These are phyloP conservation scores for Exophiala viscosa DNA, from an alignment of 2,329 filamentous ascomycete genomes.

Conservation along the genomic window DNA sequence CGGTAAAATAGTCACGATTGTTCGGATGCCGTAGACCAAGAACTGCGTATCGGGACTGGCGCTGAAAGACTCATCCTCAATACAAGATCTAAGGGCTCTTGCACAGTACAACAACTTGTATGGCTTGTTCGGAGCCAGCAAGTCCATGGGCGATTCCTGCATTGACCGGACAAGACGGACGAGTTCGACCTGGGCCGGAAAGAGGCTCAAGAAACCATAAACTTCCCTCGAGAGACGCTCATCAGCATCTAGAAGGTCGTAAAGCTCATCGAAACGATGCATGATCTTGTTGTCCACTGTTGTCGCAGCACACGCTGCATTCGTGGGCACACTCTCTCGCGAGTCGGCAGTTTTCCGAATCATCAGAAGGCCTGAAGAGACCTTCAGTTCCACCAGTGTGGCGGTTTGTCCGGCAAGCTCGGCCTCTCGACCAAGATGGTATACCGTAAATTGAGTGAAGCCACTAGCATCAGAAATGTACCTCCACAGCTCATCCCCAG, in stretches of 20 bases:
- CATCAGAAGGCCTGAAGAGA: slow-evolving; percentile 42
- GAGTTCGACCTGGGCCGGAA: slow-evolving; percentile 65
- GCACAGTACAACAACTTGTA: slow-evolving; percentile 73
- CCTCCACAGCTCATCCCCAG: slow-evolving; percentile 64
- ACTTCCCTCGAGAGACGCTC: slow-evolving; percentile 67
- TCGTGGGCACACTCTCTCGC: slow-evolving; percentile 11
- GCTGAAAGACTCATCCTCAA: slow-evolving; percentile 47
- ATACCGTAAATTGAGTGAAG: slow-evolving; percentile 71
- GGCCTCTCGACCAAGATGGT: slow-evolving; percentile 40
- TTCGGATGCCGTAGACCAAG: slow-evolving; percentile 44
- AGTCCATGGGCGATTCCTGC: slow-evolving; percentile 51
- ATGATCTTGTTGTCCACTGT: slow-evolving; percentile 74
- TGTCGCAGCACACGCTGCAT: slow-evolving; percentile 48
- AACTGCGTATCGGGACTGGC: slow-evolving; percentile 36
- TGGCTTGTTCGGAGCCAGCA: slow-evolving; percentile 67
- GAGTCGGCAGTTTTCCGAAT: slow-evolving; percentile 27
- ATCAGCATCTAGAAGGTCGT: slow-evolving; percentile 72
- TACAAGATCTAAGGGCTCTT: slow-evolving; percentile 61
- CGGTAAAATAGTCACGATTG: slow-evolving; percentile 60
- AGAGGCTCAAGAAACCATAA: slow-evolving; percentile 65
- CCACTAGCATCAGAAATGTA: slow-evolving; percentile 66
- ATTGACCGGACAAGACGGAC: slow-evolving; percentile 57
- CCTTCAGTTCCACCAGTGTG: slow-evolving; percentile 33
- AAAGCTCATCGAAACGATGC: slow-evolving; percentile 77
- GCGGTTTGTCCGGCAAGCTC: slow-evolving; percentile 20